Evolutionary conservation across 192 early-diverging fungal species (phyloP), one percentile per base, ranked within the genome.

Genomic region (Entomortierella beljakovae): DNA sequence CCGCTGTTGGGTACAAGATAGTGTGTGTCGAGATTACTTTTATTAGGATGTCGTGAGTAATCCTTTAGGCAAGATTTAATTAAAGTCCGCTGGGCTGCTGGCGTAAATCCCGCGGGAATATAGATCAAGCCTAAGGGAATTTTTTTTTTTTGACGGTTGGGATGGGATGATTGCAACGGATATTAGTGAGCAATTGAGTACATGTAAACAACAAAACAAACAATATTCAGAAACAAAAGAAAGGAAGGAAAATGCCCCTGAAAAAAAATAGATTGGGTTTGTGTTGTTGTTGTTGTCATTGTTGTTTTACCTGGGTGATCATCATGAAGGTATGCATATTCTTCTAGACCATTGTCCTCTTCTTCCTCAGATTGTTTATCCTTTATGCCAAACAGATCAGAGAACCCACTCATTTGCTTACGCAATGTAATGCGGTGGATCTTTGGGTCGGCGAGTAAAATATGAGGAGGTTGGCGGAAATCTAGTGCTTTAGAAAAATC

Each of bases 11-110:
- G 92, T 20, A 94, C 61, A 6, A 79, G 56, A 61, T 94, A 98
- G 70, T 96, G 95, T 20, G 95, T 91, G 66, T 98, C 94, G 4
- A 99, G 86, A 81, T 96, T 99, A 43, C 91, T 90, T 9, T 90
- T 89, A 75, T 95, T 97, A 6, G 97, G 97, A 28, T 88, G 86
- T 28, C 73, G 67, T 2, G 94, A 81, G 65, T 92, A 95, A n/a
- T 93, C 88, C 49, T 86, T 83, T 31, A 99, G 82, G 54, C 93
- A 94, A 33, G 88, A 80, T 64, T 88, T 86, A 15, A 95, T 88
- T 23, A 96, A 64, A 57, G 71, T 69, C 26, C 89, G 84, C 79
- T 98, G 94, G 1, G 88, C 89, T 43, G 82, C 60, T 16, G 87
- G 86, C n/a, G 90, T 89, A 57, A 98, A 90, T 22, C 90, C 87